Conservation (phyloP, 805 yeast genomes). For the Saccharomycopsis babjevae region DNA sequence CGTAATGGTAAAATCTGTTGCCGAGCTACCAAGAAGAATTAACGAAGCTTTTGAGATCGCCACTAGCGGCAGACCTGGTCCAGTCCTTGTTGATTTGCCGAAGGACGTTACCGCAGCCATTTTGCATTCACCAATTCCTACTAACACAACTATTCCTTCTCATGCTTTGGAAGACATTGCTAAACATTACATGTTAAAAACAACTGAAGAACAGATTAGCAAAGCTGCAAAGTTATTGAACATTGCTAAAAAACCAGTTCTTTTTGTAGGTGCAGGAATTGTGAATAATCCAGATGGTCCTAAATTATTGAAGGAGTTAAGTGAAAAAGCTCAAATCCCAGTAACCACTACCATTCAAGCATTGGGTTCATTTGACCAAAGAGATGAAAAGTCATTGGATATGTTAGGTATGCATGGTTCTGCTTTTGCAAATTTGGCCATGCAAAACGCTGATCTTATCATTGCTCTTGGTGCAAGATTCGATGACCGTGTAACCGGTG, state of each 20-base stretch:
- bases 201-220: slow-evolving; percentile 61
- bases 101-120: slow-evolving; percentile 95
- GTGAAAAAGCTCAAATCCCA: slow-evolving; percentile 87
- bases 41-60: slow-evolving; percentile 98
- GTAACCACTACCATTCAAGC: slow-evolving; percentile 95
- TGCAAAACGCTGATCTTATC: slow-evolving; percentile 88
- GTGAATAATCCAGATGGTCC: slow-evolving; percentile 77
- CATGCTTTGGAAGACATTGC: slow-evolving; percentile 62
- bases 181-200: slow-evolving; percentile 57
- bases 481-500: slow-evolving; percentile 96
- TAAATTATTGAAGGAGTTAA: slow-evolving; percentile 61
- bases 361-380: slow-evolving; percentile 89
- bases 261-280: slow-evolving; percentile 90
- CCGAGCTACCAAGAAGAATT: slow-evolving; percentile 89
- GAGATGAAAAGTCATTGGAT: slow-evolving; percentile 80
- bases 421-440: slow-evolving; percentile 89
- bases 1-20: slow-evolving; percentile 92
- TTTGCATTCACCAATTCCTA: slow-evolving; percentile 77
- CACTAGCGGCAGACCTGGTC: slow-evolving; percentile 94
- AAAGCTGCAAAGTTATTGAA: slow-evolving; percentile 74
- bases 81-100: slow-evolving; percentile 94
- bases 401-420: slow-evolving; percentile 99
- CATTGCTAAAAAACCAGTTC: slow-evolving; percentile 74
- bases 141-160: slow-evolving; percentile 63
- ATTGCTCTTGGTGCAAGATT: slow-evolving; percentile 95